Base-by-base conservation (phyloP, 139 green algal genomes). In the Picochlorum sp. region DNA sequence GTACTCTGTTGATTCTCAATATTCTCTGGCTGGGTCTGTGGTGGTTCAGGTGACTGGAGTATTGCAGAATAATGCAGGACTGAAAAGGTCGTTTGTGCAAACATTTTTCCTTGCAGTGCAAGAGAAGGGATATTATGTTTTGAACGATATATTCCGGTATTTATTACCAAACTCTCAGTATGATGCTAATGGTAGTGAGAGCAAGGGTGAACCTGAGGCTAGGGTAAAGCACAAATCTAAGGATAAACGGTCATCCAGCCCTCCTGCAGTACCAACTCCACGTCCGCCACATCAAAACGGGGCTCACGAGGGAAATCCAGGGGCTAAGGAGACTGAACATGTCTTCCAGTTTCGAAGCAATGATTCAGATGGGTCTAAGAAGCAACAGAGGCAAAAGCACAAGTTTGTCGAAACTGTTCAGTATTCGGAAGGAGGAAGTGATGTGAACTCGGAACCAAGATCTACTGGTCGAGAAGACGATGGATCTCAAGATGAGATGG, bases 41-140 rank as follows among this genome's bases (percentile, higher is more conserved):
- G 62, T 94, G 8, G 77, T 95, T 31, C 73, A 88, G 44, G 84
- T 95, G 36, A 61, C 57, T 13, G 64, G 58, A 25, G 33, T 54
- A 7, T 36, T 76, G 26, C 63, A 49, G 31, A 51, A 61, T 47
- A 66, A 83, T 62, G 68, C 61, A 43, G 53, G 59, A 26, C 31
- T 56, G 20, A 69, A 79, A 43, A 67, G 77, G 26, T 63, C 59
- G 18, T 96, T 95, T 53, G 79, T 85, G 36, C 88, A 96, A 65
- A 87, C 73, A 56, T 96, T 96, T 64, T 95, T 96, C 72, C 65
- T 96, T 32, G 88, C 88, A 0, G 67, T 76, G 0, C 88, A 95
- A 67, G 84, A 93, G 33, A 86, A 84, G 44, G 88, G 88, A 8
- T 96, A 83, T 68, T 96, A 76, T 59, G 88, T 96, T 4, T 77